These are phyloP conservation scores for carrot (Daucus carota) DNA, from an alignment of 129 eudicot genomes.

Conservation along the genomic window DNA sequence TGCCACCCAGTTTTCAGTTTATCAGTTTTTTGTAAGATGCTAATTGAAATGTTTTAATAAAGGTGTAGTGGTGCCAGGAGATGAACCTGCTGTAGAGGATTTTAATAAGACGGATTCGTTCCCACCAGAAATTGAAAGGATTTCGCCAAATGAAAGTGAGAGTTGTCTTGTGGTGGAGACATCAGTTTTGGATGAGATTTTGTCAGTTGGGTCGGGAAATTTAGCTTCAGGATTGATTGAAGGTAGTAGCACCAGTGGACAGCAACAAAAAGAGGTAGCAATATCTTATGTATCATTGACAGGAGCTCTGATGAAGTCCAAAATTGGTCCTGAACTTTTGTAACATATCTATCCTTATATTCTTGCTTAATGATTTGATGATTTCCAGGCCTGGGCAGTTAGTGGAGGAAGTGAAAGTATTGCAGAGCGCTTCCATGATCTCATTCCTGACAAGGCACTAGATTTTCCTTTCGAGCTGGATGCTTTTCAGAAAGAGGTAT, in stretches of 20 bases:
- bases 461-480: slow-evolving; percentile 92
- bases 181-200: slow-evolving; percentile 66
- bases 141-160: slow-evolving; percentile 15
- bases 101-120: slow-evolving; percentile 18
- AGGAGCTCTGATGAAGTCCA: not conserved
- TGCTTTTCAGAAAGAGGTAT: slow-evolving; percentile 96
- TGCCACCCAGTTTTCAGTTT: slow-evolving; percentile 1
- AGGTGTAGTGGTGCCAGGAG: slow-evolving; percentile 33
- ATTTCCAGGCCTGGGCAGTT: slow-evolving; percentile 79
- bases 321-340: slow-evolving; percentile 7
- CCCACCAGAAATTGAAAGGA: slow-evolving; percentile 28
- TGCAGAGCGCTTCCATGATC: slow-evolving; percentile 65
- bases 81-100: slow-evolving; percentile 26
- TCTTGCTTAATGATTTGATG: slow-evolving; percentile 18
- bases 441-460: slow-evolving; percentile 96
- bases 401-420: slow-evolving; percentile 56
- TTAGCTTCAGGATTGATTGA: slow-evolving; percentile 30
- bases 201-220: slow-evolving; percentile 50
- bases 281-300: slow-evolving; percentile 8
- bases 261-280: slow-evolving; percentile 57
- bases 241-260: slow-evolving; percentile 31
- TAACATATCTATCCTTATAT: slow-evolving; percentile 2
- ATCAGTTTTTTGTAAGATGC: slow-evolving; percentile 15
- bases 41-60: slow-evolving; percentile 20
- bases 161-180: slow-evolving; percentile 34